Percentiles rank a stretch among this genome's conserved stretches.
Conservation (phyloP, 1,139 yeast genomes). For the Scheffersomyces quercinus region DNA sequence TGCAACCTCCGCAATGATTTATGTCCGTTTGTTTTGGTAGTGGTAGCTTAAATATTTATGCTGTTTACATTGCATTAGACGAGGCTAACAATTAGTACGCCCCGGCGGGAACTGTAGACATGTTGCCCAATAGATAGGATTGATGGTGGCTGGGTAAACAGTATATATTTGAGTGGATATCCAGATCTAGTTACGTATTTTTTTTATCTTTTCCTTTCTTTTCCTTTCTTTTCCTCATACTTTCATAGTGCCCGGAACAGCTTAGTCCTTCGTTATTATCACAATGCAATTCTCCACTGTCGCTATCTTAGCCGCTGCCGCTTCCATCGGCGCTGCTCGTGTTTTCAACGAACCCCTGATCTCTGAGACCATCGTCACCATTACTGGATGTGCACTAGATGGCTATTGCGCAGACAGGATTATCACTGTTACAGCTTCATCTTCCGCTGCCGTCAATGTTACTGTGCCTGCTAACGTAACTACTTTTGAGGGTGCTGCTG, state of each 20-base stretch:
- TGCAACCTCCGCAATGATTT: not conserved
- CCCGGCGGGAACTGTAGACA: not conserved
- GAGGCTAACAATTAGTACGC: not conserved
- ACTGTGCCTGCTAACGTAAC: slow-evolving; percentile 33
- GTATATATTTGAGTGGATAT: too few species aligned
- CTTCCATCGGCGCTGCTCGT: slow-evolving; percentile 36
- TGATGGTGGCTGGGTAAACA: too few species aligned
- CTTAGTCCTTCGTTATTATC: slow-evolving; percentile 31
- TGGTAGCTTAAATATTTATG: not conserved
- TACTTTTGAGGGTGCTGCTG: slow-evolving; percentile 37
- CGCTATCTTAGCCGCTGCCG: slow-evolving; percentile 47
- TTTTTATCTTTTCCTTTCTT: slow-evolving; percentile 9
- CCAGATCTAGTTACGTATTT: not conserved
- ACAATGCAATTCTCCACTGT: slow-evolving; percentile 49
- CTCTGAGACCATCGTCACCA: slow-evolving; percentile 36
- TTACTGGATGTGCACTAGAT: slow-evolving; percentile 43
- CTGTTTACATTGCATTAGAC: not conserved
- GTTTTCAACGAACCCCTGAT: slow-evolving; percentile 34
- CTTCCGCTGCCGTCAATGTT: slow-evolving; percentile 21
- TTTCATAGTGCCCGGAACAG: slow-evolving; percentile 13
- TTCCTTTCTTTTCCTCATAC: too few species aligned
- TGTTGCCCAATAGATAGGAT: too few species aligned
- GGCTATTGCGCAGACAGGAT: slow-evolving; percentile 42
- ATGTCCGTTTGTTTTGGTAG: not conserved
- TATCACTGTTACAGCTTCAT: slow-evolving; percentile 18